phyloP scores from a whole-genome alignment of 805 yeast species.

The Myxozyma sirexii region DNA sequence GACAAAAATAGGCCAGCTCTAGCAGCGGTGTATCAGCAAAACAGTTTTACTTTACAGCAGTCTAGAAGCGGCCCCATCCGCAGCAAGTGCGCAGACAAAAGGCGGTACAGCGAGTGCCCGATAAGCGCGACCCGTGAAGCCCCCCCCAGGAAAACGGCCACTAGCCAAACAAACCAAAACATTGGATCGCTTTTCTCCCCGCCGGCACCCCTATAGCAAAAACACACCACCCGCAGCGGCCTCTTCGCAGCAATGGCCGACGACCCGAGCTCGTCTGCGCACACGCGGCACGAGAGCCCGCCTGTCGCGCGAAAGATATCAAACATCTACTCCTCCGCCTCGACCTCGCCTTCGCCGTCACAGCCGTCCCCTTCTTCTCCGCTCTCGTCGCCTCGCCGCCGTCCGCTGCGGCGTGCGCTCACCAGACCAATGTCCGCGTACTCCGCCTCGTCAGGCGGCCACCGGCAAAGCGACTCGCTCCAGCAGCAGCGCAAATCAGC shows the following conservation, averaged over 20 bases:
- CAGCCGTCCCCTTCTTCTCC: neutral
- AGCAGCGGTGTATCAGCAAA: too few species aligned
- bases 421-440: conserved; percentile 1
- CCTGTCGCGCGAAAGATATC: neutral
- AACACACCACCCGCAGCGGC: too few species aligned
- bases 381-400: neutral
- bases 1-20: too few species aligned
- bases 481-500: conserved; percentile 4
- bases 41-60: too few species aligned
- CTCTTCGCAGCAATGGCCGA: neutral
- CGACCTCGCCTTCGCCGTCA: neutral
- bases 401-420: neutral
- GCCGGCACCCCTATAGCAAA: too few species aligned
- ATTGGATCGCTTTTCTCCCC: too few species aligned
- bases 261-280: too few species aligned
- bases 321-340: conserved; percentile 5
- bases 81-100: too few species aligned
- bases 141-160: neutral
- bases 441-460: conserved; percentile 2
- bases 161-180: neutral
- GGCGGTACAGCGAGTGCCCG: neutral
- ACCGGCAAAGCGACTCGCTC: neutral
- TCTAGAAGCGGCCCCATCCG: too few species aligned
- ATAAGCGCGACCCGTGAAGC: neutral
- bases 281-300: neutral